Evolutionary conservation across 495 filamentous ascomycete species (phyloP).

Genomic region (Podospora comata): DNA sequence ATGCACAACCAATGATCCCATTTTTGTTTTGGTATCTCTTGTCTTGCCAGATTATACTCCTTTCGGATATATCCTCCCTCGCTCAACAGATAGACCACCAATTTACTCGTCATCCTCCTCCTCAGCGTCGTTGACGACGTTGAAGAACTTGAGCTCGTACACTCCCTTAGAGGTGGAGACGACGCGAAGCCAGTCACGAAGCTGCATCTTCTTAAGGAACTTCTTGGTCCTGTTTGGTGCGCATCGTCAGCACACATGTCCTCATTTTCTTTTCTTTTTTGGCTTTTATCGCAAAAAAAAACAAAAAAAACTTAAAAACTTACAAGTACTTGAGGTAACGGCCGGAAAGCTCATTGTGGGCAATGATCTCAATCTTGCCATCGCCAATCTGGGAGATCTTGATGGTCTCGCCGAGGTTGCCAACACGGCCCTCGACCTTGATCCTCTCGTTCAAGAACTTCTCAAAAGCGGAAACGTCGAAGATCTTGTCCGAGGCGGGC

Average conservation of each 20-base stretch:
- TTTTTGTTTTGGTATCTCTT: constrained; percentile 23
- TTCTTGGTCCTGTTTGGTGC: constrained; percentile 81
- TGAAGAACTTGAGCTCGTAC: constrained; percentile 99
- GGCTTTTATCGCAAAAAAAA: too few species aligned
- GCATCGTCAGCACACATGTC: constrained; percentile 5
- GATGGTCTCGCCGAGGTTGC: constrained; percentile 94
- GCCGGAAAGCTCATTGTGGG: constrained; percentile 96
- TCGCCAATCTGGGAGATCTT: constrained; percentile 85
- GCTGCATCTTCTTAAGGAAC: constrained; percentile 99
- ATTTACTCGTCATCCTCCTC: constrained; percentile 97
- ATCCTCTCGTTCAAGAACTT: constrained; percentile 99
- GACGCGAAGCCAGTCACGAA: constrained; percentile 98
- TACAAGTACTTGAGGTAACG: constrained; percentile 99
- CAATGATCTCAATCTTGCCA: constrained; percentile 95
- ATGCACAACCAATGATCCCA: constrained; percentile 25
- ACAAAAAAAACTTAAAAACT: constrained; percentile 27
- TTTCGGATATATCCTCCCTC: constrained; percentile 20
- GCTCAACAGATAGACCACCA: constrained; percentile 11
- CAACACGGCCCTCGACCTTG: constrained; percentile 97
- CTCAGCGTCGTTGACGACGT: constrained; percentile 94
- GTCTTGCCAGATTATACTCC: neutral
- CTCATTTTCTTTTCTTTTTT: too few species aligned
- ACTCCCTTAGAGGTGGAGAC: constrained; percentile 95
- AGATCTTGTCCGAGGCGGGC: constrained; percentile 98
- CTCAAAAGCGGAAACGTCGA: constrained; percentile 97